Evolutionary conservation across 768 basidiomycete species (phyloP).

Genomic region (Trametes coccinea): DNA sequence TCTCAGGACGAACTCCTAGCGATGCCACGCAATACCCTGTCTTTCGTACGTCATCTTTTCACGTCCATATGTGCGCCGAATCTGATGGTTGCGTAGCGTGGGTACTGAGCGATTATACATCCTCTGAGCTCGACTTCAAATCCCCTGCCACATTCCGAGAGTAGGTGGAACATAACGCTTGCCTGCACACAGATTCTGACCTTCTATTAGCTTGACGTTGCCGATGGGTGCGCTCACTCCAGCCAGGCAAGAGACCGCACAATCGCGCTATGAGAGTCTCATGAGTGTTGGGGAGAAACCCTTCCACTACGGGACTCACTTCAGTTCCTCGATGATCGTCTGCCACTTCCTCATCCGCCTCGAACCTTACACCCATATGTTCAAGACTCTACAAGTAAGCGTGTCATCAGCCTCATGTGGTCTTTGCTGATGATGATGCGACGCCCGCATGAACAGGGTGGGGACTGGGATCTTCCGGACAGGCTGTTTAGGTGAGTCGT

Average conservation of each 20-base stretch:
- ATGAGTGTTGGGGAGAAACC: constrained; percentile 82
- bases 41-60: constrained; percentile 57
- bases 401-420: not conserved
- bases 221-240: constrained; percentile 91
- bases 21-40: constrained; percentile 96
- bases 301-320: constrained; percentile 94
- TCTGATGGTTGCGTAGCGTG: constrained; percentile 57
- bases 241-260: constrained; percentile 72
- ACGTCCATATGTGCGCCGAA: not conserved
- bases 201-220: constrained; percentile 58
- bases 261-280: constrained; percentile 70
- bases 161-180: constrained; percentile 44
- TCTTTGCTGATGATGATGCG: not conserved
- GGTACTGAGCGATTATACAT: constrained; percentile 85
- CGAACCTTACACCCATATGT: constrained; percentile 92
- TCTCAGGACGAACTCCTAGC: constrained; percentile 89
- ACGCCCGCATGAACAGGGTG: constrained; percentile 54
- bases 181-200: not conserved
- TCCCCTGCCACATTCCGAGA: constrained; percentile 68
- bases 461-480: constrained; percentile 93
- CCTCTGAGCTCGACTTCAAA: constrained; percentile 62
- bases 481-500: constrained; percentile 68
- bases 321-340: constrained; percentile 95
- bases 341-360: constrained; percentile 92
- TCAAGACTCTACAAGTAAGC: constrained; percentile 77